Conservation (phyloP, 768 basidiomycete species). For the Mycena galopus region DNA sequence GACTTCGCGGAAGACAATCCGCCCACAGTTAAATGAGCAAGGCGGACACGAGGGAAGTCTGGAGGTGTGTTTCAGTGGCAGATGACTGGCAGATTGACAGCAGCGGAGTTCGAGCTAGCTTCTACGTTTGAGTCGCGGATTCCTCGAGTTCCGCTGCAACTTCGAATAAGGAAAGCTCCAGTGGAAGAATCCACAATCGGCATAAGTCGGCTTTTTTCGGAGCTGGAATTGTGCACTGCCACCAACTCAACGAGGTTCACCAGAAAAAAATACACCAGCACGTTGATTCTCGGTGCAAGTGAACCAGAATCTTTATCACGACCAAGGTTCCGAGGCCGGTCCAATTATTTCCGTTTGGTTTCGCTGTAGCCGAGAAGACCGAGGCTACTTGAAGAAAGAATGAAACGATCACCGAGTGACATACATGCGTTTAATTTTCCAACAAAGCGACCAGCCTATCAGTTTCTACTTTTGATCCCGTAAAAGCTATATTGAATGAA, state of each 20-base stretch:
- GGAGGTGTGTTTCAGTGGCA: background rate
- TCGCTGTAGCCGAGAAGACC: too few species aligned
- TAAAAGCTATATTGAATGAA: background rate
- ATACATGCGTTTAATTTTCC: too few species aligned
- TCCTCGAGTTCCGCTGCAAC: conserved; percentile 15
- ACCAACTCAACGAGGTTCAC: too few species aligned
- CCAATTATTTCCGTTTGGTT: too few species aligned
- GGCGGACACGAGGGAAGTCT: background rate
- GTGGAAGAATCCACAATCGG: background rate
- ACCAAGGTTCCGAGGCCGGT: too few species aligned
- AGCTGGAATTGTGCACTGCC: background rate
- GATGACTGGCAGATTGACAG: background rate
- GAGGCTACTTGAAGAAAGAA: too few species aligned
- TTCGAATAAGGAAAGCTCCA: background rate
- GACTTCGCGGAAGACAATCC: background rate
- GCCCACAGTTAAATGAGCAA: background rate
- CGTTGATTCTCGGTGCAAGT: too few species aligned
- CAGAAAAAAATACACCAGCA: too few species aligned
- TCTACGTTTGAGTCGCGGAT: conserved; percentile 19
- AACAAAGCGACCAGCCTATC: too few species aligned
- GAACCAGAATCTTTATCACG: too few species aligned
- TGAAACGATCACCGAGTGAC: too few species aligned
- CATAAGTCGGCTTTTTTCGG: background rate
- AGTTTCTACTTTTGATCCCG: background rate
- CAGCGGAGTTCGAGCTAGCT: background rate